Base-by-base conservation (phyloP, 225 moss, liverwort and hornwort species). In the Physcomitrium patens region DNA sequence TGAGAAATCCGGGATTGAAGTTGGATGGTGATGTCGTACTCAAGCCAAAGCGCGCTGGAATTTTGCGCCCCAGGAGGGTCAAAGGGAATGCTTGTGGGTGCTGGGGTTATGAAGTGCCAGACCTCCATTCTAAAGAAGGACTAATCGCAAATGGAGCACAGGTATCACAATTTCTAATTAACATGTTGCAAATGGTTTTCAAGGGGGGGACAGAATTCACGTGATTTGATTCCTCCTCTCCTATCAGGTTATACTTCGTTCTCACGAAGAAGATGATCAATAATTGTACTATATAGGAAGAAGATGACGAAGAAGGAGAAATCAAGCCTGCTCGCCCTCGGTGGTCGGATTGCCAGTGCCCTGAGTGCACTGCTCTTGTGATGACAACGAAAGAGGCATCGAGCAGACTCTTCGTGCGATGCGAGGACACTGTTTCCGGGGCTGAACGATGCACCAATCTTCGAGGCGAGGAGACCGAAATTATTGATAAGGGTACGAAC, bases 301-400 rank as follows among this genome's bases (percentile, higher is more conserved):
- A 77, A 27, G 75, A 37, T 37, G 31, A 37, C 31, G 31, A 61
- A 5, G 65, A 70, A 69, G 77, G 55, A 50, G 72, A 69, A 54
- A 22, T 77, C 11, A 65, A 76, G 59, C 51, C 75, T 44, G 63
- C 55, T 7, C 73, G 41, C 61, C 85, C 87, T 0, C 80, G 90
- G 20, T 90, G 88, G 90, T 90, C 88, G 16, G 90, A 90, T 56
- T 90, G 90, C 62, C 90, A 88, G 74, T 90, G 90, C 58, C 72
- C 75, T 1, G 86, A 88, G 49, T 90, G 88, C 71, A 62, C 70
- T 1, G 75, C 71, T 12, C 90, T 88, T 31, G 28, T 85, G 73
- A 88, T 90, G 90, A 83, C 88, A 13, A 67, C 53, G 55, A 50
- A 74, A 23, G 79, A 75, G 20, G 88, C 90, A 23, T 77, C 73